These are phyloP conservation scores for Annulohypoxylon moriforme DNA, from an alignment of 495 filamentous ascomycete genomes.

Conservation along the genomic window DNA sequence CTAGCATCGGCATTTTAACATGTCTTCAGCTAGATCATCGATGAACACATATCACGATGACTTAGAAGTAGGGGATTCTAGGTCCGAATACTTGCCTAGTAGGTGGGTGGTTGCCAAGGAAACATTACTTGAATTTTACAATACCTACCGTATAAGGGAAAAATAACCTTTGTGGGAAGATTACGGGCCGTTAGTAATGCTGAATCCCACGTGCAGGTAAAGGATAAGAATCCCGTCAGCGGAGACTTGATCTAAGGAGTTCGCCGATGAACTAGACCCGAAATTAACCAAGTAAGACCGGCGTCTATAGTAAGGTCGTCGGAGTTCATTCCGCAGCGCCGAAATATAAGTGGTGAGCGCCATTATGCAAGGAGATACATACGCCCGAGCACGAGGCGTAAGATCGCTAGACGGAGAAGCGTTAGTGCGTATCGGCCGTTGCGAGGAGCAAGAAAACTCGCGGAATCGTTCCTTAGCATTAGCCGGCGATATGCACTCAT, in stretches of 20 bases:
- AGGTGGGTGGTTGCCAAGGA: background rate
- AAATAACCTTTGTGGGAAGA: slow-evolving; percentile 9
- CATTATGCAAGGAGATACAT: background rate
- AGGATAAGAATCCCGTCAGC: background rate
- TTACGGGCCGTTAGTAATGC: background rate
- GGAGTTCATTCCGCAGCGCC: background rate
- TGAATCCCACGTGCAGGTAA: slow-evolving; percentile 11
- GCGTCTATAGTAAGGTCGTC: background rate
- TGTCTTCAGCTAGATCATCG: background rate
- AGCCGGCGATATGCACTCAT: background rate
- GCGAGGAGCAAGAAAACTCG: background rate
- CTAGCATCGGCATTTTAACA: background rate
- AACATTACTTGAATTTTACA: background rate
- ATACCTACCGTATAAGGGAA: slow-evolving; percentile 19
- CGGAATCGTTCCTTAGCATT: slow-evolving; percentile 6
- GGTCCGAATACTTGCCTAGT: background rate
- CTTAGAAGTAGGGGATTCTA: background rate
- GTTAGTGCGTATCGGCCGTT: slow-evolving; percentile 1
- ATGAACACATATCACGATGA: background rate
- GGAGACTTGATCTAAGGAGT: background rate
- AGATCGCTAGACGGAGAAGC: background rate
- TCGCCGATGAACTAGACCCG: slow-evolving; percentile 21
- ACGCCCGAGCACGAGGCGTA: slow-evolving; percentile 1
- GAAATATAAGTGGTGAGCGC: background rate
- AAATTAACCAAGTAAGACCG: background rate